phyloP scores from a whole-genome alignment of 176 grass and related monocot species.

The Oryza brachyantha region DNA sequence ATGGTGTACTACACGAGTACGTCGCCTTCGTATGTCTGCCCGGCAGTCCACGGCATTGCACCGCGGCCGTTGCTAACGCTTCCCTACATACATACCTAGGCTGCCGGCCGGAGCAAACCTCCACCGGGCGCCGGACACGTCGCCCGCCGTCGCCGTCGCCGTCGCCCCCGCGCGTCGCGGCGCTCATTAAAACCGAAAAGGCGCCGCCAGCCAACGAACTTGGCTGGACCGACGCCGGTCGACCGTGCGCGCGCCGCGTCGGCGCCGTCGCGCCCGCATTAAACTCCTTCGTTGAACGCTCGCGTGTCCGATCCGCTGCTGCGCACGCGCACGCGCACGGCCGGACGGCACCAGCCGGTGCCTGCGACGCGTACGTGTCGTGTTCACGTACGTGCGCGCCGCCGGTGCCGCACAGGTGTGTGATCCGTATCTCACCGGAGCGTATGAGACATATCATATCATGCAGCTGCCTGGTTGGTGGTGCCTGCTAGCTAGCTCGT shows the following conservation, averaged over 20 bases:
- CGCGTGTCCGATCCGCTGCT: no score
- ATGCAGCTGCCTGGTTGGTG: neutral
- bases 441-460: no score
- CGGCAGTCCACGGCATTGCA: neutral
- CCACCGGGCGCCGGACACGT: neutral
- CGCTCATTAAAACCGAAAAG: conserved; percentile 8
- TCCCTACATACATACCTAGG: neutral
- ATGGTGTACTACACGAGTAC: neutral
- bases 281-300: conserved; percentile 23
- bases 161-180: neutral
- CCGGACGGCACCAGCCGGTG: no score
- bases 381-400: neutral
- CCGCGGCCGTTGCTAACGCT: neutral
- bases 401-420: conserved; percentile 23
- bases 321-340: no score
- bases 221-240: neutral
- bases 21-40: neutral
- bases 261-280: neutral
- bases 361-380: no score
- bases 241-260: neutral
- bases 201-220: no score
- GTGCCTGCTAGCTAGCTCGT: neutral
- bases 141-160: no score
- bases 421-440: no score
- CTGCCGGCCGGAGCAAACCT: neutral